Percentiles rank a stretch among this genome's conserved stretches.
These are phyloP conservation scores for Metschnikowia corniflorae DNA, from an alignment of 805 yeast genomes.

Conservation along the genomic window DNA sequence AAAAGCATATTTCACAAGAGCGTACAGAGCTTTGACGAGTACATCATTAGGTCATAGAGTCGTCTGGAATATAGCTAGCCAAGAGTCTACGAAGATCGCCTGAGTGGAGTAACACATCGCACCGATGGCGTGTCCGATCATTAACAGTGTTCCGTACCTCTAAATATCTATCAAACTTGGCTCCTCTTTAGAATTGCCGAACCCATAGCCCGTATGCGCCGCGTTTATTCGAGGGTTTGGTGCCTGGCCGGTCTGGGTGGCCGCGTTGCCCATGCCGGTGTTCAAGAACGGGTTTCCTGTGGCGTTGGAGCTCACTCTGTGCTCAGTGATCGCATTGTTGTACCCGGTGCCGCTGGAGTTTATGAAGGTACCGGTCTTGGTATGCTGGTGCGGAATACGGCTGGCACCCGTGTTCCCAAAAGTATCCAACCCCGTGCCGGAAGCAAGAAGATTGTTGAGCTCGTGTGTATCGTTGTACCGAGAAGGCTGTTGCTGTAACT, in stretches of 20 bases:
- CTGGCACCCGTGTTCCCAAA: constrained; percentile 83
- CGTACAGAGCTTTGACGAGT: constrained; percentile 4
- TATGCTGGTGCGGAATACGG: constrained; percentile 91
- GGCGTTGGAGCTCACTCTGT: constrained; percentile 33
- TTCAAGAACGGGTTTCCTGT: constrained; percentile 60
- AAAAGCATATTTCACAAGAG: constrained; percentile 44
- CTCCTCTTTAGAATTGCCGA: constrained; percentile 69
- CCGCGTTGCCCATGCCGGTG: constrained; percentile 49
- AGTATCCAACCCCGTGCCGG: constrained; percentile 90
- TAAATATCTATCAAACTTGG: constrained; percentile 47
- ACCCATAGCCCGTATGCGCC: constrained; percentile 90
- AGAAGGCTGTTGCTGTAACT: constrained; percentile 26
- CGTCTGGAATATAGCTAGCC: too few species aligned
- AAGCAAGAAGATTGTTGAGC: constrained; percentile 72
- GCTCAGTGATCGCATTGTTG: constrained; percentile 42
- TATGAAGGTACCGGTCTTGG: constrained; percentile 73
- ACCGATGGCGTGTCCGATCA: not conserved
- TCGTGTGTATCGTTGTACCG: constrained; percentile 50
- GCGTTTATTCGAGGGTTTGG: constrained; percentile 57
- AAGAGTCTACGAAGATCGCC: too few species aligned
- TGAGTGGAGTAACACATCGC: not conserved
- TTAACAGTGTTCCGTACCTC: not conserved
- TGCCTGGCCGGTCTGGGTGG: constrained; percentile 14
- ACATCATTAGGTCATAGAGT: too few species aligned
- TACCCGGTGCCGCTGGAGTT: constrained; percentile 87